These are phyloP conservation scores for Aspergillus hiratsukae DNA, from an alignment of 2,329 filamentous ascomycete species.

Conservation along the genomic window DNA sequence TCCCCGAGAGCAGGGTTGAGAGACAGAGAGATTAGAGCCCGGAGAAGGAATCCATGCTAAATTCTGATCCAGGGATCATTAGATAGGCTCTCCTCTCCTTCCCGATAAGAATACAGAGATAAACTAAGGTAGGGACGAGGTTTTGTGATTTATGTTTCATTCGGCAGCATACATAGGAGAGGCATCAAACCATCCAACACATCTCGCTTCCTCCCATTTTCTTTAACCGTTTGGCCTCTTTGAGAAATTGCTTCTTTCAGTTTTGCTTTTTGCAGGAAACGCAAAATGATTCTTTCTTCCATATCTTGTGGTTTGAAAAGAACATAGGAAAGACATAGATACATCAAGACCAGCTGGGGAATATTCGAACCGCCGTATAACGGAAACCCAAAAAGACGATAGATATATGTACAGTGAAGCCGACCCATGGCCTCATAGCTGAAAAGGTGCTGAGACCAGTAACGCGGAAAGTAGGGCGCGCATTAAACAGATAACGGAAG, in stretches of 20 bases:
- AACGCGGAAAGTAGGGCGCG: neutral
- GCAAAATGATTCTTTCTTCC: neutral
- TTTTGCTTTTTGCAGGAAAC: constrained; percentile 4
- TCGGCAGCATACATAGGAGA: constrained; percentile 9
- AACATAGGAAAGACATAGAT: constrained; percentile 11
- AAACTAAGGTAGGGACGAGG: too few relatives aligned
- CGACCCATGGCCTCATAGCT: neutral
- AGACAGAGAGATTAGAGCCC: neutral
- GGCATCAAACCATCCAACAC: constrained; percentile 11
- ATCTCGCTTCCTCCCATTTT: constrained; percentile 4
- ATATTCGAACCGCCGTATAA: constrained; percentile 7
- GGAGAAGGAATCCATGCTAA: too few relatives aligned
- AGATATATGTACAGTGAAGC: constrained; percentile 16
- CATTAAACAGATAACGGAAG: constrained; percentile 13
- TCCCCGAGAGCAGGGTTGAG: too few relatives aligned
- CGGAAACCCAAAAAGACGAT: neutral
- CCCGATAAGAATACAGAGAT: too few relatives aligned
- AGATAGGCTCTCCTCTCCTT: too few relatives aligned
- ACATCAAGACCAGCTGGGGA: constrained; percentile 16
- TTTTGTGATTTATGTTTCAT: neutral
- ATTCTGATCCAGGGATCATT: too few relatives aligned
- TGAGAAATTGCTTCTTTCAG: neutral
- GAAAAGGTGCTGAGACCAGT: constrained; percentile 4
- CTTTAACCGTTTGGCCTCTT: neutral
- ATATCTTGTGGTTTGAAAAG: neutral